Percentiles rank a stretch among this genome's conserved stretches.
Conservation (phyloP, 805 yeast genomes). For the Maudiozyma pseudohumilis region DNA sequence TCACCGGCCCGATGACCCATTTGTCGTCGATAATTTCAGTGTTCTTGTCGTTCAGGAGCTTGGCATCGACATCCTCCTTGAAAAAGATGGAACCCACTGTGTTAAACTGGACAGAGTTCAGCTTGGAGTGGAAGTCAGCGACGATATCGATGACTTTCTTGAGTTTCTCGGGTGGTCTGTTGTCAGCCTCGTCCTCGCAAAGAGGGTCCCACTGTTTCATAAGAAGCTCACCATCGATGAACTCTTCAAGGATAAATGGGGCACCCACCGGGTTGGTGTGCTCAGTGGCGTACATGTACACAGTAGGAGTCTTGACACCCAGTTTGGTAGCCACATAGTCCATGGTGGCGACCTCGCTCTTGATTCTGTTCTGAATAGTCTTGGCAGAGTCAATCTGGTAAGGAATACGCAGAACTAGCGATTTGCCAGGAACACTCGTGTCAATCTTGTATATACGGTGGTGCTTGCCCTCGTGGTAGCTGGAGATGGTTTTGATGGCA, state of each 20-base stretch:
- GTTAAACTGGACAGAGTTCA: conserved; percentile 40
- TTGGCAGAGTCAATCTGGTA: conserved; percentile 63
- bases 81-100: conserved; percentile 90
- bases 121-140: conserved; percentile 51
- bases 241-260: conserved; percentile 78
- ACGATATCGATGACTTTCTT: conserved; percentile 61
- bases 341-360: conserved; percentile 88
- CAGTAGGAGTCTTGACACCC: conserved; percentile 62
- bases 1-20: conserved; percentile 88
- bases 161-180: conserved; percentile 40
- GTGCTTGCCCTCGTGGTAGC: conserved; percentile 90
- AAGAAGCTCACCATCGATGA: conserved; percentile 64
- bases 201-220: conserved; percentile 92
- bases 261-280: conserved; percentile 52
- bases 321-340: conserved; percentile 66
- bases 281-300: conserved; percentile 53
- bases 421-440: conserved; percentile 44
- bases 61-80: conserved; percentile 8
- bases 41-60: background rate
- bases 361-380: conserved; percentile 55
- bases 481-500: conserved; percentile 59
- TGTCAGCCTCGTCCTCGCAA: conserved; percentile 42
- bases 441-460: conserved; percentile 75
- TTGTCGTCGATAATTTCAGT: conserved; percentile 29
- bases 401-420: conserved; percentile 74